phyloP scores from a whole-genome alignment of 441 rosid genomes.

The Jatropha multifida region DNA sequence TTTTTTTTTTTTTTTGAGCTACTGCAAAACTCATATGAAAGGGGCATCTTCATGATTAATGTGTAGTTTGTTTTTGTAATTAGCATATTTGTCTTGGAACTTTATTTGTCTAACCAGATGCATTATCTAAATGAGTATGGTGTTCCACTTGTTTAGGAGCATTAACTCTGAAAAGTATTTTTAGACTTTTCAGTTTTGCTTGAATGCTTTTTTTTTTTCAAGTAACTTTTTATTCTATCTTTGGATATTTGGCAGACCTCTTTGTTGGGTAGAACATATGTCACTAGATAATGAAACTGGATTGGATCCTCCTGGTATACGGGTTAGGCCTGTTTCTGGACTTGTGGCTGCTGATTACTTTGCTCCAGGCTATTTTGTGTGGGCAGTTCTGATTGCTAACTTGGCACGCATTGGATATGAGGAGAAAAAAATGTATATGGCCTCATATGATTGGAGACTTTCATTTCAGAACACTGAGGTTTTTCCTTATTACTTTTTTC shows the following conservation, averaged over 20 bases:
- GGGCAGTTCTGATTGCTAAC: slow-evolving; percentile 98
- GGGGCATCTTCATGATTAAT: not conserved
- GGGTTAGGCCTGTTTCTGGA: slow-evolving; percentile 87
- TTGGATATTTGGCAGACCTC: slow-evolving; percentile 53
- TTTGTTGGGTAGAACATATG: slow-evolving; percentile 99
- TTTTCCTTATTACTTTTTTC: slow-evolving; percentile 6
- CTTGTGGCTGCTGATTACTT: slow-evolving; percentile 99
- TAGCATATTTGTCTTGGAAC: no score
- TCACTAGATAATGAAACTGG: slow-evolving; percentile 96
- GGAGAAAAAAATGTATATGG: slow-evolving; percentile 95
- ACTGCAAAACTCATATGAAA: not conserved
- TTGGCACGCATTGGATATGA: slow-evolving; percentile 94
- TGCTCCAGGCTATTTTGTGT: slow-evolving; percentile 94
- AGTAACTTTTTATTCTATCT: slow-evolving; percentile 15
- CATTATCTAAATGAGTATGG: not conserved
- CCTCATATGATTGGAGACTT: slow-evolving; percentile 96
- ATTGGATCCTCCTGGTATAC: slow-evolving; percentile 81
- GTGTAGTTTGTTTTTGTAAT: not conserved
- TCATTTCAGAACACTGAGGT: slow-evolving; percentile 98
- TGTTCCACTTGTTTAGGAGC: not conserved
- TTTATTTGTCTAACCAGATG: not conserved
- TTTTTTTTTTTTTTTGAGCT: not conserved
- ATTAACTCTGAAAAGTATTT: not conserved
- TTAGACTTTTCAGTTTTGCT: slow-evolving; percentile 8
- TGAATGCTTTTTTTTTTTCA: not conserved